Evolutionary conservation across 305 asterid genomes (phyloP), one percentile per base, ranked within the genome.

Genomic region (Fraxinus platypoda): DNA sequence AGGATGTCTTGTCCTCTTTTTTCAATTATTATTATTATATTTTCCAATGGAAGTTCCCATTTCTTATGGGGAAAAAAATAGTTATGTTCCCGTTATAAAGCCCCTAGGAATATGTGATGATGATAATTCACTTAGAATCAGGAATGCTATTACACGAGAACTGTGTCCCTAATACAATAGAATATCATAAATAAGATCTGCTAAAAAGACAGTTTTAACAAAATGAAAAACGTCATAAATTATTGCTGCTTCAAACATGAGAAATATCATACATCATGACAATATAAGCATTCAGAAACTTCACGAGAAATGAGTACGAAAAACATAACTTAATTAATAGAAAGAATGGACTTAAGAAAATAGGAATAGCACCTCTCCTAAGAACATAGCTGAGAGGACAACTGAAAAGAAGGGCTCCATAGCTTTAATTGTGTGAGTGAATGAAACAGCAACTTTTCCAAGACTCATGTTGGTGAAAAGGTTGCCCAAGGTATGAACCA

Each of bases 391-490:
- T 33, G 92, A 90, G 82, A 88, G 91, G 41, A 88, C 76, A 78
- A 90, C 92, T 2, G 92, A 90, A 79, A 90, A 90, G 83, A 90
- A 90, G 30, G 92, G 92, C 82, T 90, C 92, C 91, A 83, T 88
- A 66, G 91, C 90, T 84, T 90, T 90, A 76, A 89, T 89, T 19
- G 92, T 89, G 85, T 89, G 91, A 33, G 92, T 89, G 84, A 89
- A 89, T 5, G 92, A 90, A 78, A 90, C 92, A 57, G 91, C 85
- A 83, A 90, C 91, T 82, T 90, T 90, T 73, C 92, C 92, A 19
- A 90, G 91, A 85, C 92, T 90, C 91, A 90, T 85, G 70, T 90
- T 90, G 77, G 92, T 90, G 85, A 88, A 90, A 68, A 90, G 92
- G 84, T 89, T 89, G 23, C 92, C 92, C 85, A 90, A 82, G 30